Base-by-base conservation (phyloP, 23 red algal species). In the Gracilaria gracilis region DNA sequence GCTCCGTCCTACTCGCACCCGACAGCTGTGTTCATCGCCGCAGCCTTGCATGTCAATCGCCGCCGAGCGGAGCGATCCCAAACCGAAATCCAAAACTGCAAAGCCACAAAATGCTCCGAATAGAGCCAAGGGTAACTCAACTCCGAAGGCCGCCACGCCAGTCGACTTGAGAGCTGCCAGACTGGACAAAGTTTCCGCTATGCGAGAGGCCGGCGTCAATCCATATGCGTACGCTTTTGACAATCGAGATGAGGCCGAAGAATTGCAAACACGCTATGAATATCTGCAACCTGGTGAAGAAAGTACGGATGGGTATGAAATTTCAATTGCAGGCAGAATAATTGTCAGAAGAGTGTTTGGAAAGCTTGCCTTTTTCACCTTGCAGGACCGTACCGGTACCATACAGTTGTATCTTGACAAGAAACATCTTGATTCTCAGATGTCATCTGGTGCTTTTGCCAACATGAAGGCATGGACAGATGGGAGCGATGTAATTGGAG, bases 321-420 rank as follows among this genome's bases (percentile, higher is more conserved):
- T 98, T 25, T 28, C 84, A 40, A 57, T 98, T 44, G 96, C 96
- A 0, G 96, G 96, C 11, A 73, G 96, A 42, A 86, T 98, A 6
- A 91, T 94, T 25, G 59, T 93, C 33, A 81, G 94, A 70, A 93
- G 96, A 37, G 87, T 95, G 37, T 98, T 98, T 91, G 96, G 96
- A 36, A 98, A 98, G 84, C 91, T 98, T 28, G 91, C 91, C 34
- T 98, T 98, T 82, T 95, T 98, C 72, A 98, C 96, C 0, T 47
- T 98, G 29, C 85, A 96, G 62, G 96, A 98, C 70, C 71, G 73
- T 9, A 81, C 79, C 13, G 96, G 96, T 51, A 95, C 61, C 58
- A 94, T 98, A 46, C 96, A 98, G 93, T 75, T 98, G 32, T 98
- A 98, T 84, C 75, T 95, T 24, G 96, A 98, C 75, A 95, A 98